Evolutionary conservation across 2,329 filamentous ascomycete genomes (phyloP).

Genomic region (Aspergillus niger): DNA sequence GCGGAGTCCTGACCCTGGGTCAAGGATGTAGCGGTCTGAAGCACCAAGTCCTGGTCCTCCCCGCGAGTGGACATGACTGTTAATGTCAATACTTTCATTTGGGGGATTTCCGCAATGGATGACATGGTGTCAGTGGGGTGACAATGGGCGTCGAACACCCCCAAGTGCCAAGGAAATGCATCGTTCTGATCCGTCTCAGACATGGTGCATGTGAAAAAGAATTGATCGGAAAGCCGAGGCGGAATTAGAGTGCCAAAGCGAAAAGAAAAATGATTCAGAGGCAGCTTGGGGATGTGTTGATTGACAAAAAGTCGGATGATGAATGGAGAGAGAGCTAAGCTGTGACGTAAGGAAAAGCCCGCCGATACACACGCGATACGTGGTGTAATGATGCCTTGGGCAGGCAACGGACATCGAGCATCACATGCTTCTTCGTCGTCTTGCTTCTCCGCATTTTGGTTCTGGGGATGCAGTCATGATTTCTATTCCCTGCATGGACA

Average conservation of each 20-base stretch:
- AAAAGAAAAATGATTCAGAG: not conserved
- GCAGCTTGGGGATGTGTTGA: not conserved
- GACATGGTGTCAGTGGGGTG: slow-evolving; percentile 67
- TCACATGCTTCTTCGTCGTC: slow-evolving; percentile 4
- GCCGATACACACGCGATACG: not conserved
- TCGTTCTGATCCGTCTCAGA: slow-evolving; percentile 14
- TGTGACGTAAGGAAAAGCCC: slow-evolving; percentile 5
- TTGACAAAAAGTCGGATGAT: not conserved
- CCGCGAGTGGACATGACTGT: slow-evolving; percentile 65
- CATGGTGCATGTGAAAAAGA: not conserved
- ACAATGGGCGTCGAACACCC: slow-evolving; percentile 66
- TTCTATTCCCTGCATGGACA: too few relatives aligned
- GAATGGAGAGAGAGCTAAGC: not conserved
- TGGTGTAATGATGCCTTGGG: slow-evolving; percentile 6
- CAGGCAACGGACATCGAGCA: not conserved
- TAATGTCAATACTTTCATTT: slow-evolving; percentile 60
- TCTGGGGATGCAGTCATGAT: not conserved
- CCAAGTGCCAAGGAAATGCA: slow-evolving; percentile 62
- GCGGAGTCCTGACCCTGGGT: slow-evolving; percentile 36
- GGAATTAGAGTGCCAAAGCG: not conserved
- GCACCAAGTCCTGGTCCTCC: slow-evolving; percentile 63
- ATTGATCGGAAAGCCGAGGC: not conserved
- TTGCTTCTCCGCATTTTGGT: slow-evolving; percentile 6
- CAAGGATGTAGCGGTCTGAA: slow-evolving; percentile 46
- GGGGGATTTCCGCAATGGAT: slow-evolving; percentile 55